A percentile compares a stretch with the other conserved stretches of the same genome.
Evolutionary conservation across 2,329 filamentous ascomycete genomes (phyloP).

Genomic region (Lojkania enalia): DNA sequence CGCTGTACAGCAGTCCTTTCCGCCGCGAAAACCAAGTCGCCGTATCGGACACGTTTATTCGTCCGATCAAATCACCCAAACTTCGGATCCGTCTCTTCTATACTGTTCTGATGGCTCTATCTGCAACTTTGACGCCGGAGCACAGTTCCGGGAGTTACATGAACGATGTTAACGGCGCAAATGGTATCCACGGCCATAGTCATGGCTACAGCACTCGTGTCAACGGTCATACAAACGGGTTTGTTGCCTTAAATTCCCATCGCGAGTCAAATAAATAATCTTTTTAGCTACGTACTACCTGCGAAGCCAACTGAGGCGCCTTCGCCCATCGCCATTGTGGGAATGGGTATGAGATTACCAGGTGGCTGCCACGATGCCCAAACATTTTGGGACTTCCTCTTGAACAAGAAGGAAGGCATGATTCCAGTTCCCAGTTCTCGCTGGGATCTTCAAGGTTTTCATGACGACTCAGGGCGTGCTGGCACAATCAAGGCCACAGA

Average conservation of each 20-base stretch:
- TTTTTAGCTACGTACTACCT: background rate
- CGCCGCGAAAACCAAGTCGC: constrained; percentile 1
- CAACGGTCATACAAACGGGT: constrained; percentile 2
- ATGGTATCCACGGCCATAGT: background rate
- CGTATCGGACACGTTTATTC: background rate
- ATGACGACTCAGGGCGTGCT: constrained; percentile 1
- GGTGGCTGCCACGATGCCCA: constrained; percentile 8
- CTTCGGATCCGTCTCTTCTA: background rate
- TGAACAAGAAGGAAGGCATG: constrained; percentile 1
- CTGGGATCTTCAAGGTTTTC: constrained; percentile 5
- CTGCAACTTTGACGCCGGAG: constrained; percentile 1
- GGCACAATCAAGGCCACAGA: constrained; percentile 5
- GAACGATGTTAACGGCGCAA: constrained; percentile 1
- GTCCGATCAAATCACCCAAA: background rate
- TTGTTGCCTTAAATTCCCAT: constrained; percentile 1
- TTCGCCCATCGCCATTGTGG: constrained; percentile 11
- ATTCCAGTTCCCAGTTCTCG: constrained; percentile 23
- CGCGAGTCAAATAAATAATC: background rate
- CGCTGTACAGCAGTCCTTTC: background rate
- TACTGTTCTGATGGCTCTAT: constrained; percentile 1
- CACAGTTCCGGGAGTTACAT: background rate
- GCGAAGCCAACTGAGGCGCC: background rate
- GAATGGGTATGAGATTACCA: constrained; percentile 18
- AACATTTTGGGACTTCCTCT: constrained; percentile 36
- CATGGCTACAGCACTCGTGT: constrained; percentile 1